phyloP scores from a whole-genome alignment of 2,329 filamentous ascomycete species.

The Diaporthe citrichinensis region DNA sequence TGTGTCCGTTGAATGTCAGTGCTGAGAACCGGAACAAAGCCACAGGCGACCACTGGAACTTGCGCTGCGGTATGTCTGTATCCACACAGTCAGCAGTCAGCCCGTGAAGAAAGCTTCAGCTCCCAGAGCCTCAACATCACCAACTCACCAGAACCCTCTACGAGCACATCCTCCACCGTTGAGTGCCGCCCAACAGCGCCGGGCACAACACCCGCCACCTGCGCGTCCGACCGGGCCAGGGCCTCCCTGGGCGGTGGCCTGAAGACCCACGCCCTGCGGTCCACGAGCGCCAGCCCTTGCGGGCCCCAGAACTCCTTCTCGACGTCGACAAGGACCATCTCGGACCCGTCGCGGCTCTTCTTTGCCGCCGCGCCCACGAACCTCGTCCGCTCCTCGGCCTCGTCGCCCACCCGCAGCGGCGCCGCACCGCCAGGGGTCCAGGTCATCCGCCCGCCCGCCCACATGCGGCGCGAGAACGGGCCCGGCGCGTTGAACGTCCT shows the following conservation, averaged over 20 bases:
- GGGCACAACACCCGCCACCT: not conserved
- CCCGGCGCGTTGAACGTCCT: constrained; percentile 69
- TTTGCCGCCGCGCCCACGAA: constrained; percentile 60
- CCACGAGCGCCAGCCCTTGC: constrained; percentile 65
- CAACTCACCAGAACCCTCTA: constrained; percentile 34
- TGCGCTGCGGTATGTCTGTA: constrained; percentile 43
- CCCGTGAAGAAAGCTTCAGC: not conserved
- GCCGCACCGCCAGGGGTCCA: constrained; percentile 55
- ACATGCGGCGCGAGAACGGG: constrained; percentile 76
- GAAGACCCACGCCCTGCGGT: constrained; percentile 60
- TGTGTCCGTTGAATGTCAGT: constrained; percentile 88
- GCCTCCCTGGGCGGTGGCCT: constrained; percentile 26
- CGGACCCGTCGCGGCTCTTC: constrained; percentile 65
- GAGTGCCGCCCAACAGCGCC: constrained; percentile 19
- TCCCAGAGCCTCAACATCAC: too few relatives aligned
- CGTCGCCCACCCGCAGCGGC: constrained; percentile 65
- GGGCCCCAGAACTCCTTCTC: constrained; percentile 71
- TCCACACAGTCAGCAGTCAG: not conserved
- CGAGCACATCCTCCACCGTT: constrained; percentile 28
- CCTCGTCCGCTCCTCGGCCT: constrained; percentile 50
- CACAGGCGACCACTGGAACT: constrained; percentile 60
- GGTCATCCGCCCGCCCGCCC: constrained; percentile 73
- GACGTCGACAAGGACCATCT: constrained; percentile 76
- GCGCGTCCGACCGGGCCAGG: constrained; percentile 2
- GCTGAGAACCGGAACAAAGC: constrained; percentile 86